These are phyloP conservation scores for Cruciata laevipes DNA, from an alignment of 257 asterid species.

Conservation along the genomic window DNA sequence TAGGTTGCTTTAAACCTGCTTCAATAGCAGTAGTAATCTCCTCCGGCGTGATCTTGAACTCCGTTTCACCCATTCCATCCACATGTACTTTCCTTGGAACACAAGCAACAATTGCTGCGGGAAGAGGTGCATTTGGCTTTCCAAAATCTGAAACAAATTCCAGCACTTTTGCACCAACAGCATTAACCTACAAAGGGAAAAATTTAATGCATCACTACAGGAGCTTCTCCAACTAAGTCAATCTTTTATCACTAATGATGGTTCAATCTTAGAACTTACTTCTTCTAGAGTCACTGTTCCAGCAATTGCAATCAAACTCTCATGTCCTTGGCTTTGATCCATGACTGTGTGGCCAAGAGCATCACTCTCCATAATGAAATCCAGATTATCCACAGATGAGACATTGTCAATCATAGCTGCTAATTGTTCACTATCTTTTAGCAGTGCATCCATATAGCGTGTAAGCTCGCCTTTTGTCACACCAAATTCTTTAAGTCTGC, in stretches of 20 bases:
- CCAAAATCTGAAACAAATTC: constrained; percentile 94
- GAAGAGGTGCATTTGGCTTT: constrained; percentile 82
- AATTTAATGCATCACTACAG: background rate
- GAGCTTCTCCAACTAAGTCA: constrained; percentile 1
- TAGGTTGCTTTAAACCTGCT: constrained; percentile 82
- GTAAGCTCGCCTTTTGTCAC: constrained; percentile 96
- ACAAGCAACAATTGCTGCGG: constrained; percentile 98
- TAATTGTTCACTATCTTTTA: constrained; percentile 94
- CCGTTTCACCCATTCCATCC: constrained; percentile 85
- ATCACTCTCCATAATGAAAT: constrained; percentile 95
- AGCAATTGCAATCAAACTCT: constrained; percentile 81
- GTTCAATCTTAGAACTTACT: constrained; percentile 31
- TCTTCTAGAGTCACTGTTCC: constrained; percentile 93
- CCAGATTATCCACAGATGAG: constrained; percentile 95
- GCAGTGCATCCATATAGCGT: constrained; percentile 89
- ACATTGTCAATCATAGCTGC: constrained; percentile 99
- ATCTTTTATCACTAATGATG: background rate
- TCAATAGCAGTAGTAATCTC: constrained; percentile 77
- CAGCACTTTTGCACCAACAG: constrained; percentile 85
- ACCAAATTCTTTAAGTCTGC: constrained; percentile 97
- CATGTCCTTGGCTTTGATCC: constrained; percentile 99
- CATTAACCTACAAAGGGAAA: constrained; percentile 60
- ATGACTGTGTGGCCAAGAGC: constrained; percentile 93
- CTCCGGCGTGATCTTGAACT: constrained; percentile 68
- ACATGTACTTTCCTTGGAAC: constrained; percentile 74